Conservation (phyloP, 768 basidiomycete genomes). For the Tulasnella sp. region DNA sequence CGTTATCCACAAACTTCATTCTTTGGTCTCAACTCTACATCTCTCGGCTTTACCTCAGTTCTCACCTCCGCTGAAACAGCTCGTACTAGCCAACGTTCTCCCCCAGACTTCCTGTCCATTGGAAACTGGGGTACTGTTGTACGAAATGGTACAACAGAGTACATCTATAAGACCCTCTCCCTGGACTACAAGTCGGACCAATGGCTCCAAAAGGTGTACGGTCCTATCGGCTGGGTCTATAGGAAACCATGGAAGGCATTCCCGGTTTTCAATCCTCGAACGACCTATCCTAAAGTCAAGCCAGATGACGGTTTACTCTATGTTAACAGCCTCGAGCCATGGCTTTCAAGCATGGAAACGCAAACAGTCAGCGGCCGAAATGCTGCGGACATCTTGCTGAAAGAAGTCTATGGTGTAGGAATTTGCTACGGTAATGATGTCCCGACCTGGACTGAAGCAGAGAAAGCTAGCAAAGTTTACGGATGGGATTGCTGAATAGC, state of each 20-base stretch:
- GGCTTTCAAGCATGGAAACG: conserved; percentile 91
- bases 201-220: conserved; percentile 57
- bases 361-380: conserved; percentile 75
- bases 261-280: conserved; percentile 54
- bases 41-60: conserved; percentile 50
- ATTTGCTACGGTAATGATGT: conserved; percentile 50
- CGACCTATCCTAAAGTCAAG: conserved; percentile 60
- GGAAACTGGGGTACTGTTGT: conserved; percentile 49
- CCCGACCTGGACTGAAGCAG: background rate
- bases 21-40: no score
- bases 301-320: conserved; percentile 75
- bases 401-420: conserved; percentile 56
- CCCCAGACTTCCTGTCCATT: conserved; percentile 77
- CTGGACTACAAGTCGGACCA: conserved; percentile 47
- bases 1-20: conserved; percentile 59
- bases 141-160: conserved; percentile 34
- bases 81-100: conserved; percentile 37
- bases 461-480: conserved; percentile 8
- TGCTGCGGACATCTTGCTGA: conserved; percentile 62
- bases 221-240: conserved; percentile 64
- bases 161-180: conserved; percentile 84
- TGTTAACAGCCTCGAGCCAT: conserved; percentile 84
- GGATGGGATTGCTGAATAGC: conserved; percentile 14
- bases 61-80: conserved; percentile 52
- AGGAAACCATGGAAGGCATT: conserved; percentile 84